phyloP scores from a whole-genome alignment of 2,329 filamentous ascomycete genomes.

The Cladophialophora chaetospira region DNA sequence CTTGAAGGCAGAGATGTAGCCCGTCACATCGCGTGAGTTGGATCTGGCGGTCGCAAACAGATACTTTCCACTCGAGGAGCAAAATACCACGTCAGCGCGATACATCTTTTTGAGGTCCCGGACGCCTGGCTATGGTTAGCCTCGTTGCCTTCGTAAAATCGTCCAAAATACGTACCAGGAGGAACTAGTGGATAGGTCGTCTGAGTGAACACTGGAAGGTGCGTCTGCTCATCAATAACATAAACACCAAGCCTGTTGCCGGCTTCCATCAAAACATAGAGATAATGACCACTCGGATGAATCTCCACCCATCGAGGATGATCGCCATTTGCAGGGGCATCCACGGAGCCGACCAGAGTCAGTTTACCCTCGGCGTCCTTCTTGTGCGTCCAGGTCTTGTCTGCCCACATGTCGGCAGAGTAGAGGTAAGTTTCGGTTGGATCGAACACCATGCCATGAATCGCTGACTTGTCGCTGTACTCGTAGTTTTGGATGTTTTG shows the following conservation, averaged over 20 bases:
- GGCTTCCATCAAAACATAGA: constrained; percentile 89
- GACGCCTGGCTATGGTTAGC: constrained; percentile 12
- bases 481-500: constrained; percentile 50
- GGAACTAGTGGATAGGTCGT: constrained; percentile 78
- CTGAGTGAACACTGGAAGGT: constrained; percentile 76
- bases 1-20: constrained; percentile 80
- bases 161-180: constrained; percentile 59
- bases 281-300: constrained; percentile 73
- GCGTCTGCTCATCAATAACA: constrained; percentile 71
- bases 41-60: constrained; percentile 83
- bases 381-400: constrained; percentile 75
- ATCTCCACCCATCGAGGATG: constrained; percentile 89
- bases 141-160: background rate
- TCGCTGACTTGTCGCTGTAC: constrained; percentile 47
- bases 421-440: constrained; percentile 49
- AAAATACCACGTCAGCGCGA: constrained; percentile 79
- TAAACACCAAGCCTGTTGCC: constrained; percentile 83
- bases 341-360: constrained; percentile 69
- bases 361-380: constrained; percentile 66
- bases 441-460: constrained; percentile 54
- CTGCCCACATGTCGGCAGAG: constrained; percentile 52
- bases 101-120: constrained; percentile 62
- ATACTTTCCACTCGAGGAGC: constrained; percentile 69
- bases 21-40: constrained; percentile 73
- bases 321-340: constrained; percentile 70